A percentile compares a stretch with the other conserved stretches of the same genome.
Conservation (phyloP, 257 asterid species). For the Jaltomata sinuosa region DNA sequence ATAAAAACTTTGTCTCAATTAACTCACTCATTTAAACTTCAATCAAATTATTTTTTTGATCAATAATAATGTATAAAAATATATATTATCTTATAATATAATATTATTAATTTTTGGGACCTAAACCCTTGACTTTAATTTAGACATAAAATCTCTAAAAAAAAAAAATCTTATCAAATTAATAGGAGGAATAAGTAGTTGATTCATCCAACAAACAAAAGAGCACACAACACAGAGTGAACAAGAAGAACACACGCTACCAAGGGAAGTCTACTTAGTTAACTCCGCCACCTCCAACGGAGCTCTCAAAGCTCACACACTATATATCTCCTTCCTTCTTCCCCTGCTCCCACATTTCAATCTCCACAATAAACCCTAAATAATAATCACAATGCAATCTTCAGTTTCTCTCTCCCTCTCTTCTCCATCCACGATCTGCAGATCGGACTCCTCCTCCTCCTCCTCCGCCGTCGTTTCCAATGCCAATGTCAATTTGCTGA, state of each 20-base stretch:
- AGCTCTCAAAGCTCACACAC: constrained; percentile 40
- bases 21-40: no score
- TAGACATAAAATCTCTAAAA: no score
- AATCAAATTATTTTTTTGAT: no score
- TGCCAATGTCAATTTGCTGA: constrained; percentile 4
- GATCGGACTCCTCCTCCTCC: constrained; percentile 27
- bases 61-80: no score
- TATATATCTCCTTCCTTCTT: constrained; percentile 3
- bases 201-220: constrained; percentile 8
- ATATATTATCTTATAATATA: no score
- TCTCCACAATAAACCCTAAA: neutral
- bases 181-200: neutral
- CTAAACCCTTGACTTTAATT: no score
- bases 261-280: constrained; percentile 21
- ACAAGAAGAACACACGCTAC: neutral
- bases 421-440: constrained; percentile 35
- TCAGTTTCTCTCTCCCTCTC: constrained; percentile 54
- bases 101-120: no score
- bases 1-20: no score
- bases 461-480: constrained; percentile 9
- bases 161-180: no score
- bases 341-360: constrained; percentile 2
- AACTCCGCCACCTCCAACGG: constrained; percentile 71
- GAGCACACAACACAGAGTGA: neutral
- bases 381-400: constrained; percentile 44